Evolutionary conservation across 257 asterid species (phyloP), one percentile per base, ranked within the genome.

Genomic region (Lithospermum erythrorhizon): DNA sequence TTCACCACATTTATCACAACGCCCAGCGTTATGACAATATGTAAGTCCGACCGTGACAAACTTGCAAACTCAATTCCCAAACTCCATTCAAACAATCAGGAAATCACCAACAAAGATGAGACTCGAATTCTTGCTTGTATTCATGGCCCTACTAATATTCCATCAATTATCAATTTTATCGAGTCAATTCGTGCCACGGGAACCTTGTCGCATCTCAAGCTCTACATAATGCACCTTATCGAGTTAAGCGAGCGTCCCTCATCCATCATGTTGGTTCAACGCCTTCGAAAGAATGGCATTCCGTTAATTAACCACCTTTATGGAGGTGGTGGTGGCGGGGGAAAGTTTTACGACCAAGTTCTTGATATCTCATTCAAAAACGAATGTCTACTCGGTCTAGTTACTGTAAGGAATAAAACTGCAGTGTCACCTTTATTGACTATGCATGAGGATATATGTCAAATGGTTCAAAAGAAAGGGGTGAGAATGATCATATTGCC

Each of bases 1-100:
- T 69, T 81, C 66, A 83, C 88, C 56, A 86, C 95, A 27, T 81
- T 83, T 78, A 65, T 81, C 11, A 83, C 91, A 15, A 81, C 87
- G 17, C 95, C 95, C 2, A 37, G 67, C 0, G 91, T 86, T 45
- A 72, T 81, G 74, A 74, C 81, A 37, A 81, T 86, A 69, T 73
- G 73, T 77, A 76, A 67, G 58, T 79, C 87, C 1, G 76, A 70
- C 13, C 62, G 70, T 27, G 65, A 53, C 53, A 0, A 5, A 62
- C 8, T 75, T 57, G 9, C 66, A 65, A 18, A 45, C 17, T 19
- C 52, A 17, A 65, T 20, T 59, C 73, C 65, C 25, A 60, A 22
- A 22, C 57, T 61, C 3, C 57, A 70, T 13, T 68, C 76, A 6
- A 22, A 22, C 7, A 17, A 70, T 4, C 0, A 25, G 15, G 15